Evolutionary conservation across 2,329 filamentous ascomycete species (phyloP), one percentile per base, ranked within the genome.

Genomic region (Coniochaeta sp.): DNA sequence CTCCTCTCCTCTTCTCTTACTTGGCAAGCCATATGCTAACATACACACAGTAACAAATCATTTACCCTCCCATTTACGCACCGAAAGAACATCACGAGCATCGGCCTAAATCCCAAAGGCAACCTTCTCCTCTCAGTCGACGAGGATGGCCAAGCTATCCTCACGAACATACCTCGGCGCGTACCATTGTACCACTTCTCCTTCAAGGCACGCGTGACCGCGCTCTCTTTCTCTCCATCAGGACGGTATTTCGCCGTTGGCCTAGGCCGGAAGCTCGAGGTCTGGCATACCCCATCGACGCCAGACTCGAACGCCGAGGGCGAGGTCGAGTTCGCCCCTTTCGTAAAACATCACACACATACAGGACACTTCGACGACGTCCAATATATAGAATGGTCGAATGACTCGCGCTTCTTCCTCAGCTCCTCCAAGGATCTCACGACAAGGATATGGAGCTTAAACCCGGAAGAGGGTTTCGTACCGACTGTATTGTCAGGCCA

Each of bases 201-300:
- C n/a, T 96, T 99, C 77, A 90, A 89, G 69, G 83, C 85, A n/a
- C 79, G 86, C 16, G 88, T 96, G 42, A 90, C 91, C 16, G 87
- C 93, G 0, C 86, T 99, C 36, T 84, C 90, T 0, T 99, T 99
- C 70, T 92, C 95, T 24, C 93, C 93, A 0, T 96, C 91, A 1
- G 95, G 95, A 24, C 87, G 88, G 56, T 87, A 96, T 75, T 99
- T 99, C 70, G 93, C 89, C 28, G 93, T 93, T 38, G 93, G 89
- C 52, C 79, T 97, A 26, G 93, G 92, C 38, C 85, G 93, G 68
- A 89, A 90, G 69, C 87, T 96, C 61, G 92, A 99, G 79, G 89
- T 98, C 66, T 99, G 95, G 95, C 90, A 95, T 68, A 96, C 96
- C 32, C 95, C 95, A 0, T 92, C 90, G 3, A 95, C 90, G 0